phyloP scores from a whole-genome alignment of 2,329 filamentous ascomycete species.

The Fusarium sp. region DNA sequence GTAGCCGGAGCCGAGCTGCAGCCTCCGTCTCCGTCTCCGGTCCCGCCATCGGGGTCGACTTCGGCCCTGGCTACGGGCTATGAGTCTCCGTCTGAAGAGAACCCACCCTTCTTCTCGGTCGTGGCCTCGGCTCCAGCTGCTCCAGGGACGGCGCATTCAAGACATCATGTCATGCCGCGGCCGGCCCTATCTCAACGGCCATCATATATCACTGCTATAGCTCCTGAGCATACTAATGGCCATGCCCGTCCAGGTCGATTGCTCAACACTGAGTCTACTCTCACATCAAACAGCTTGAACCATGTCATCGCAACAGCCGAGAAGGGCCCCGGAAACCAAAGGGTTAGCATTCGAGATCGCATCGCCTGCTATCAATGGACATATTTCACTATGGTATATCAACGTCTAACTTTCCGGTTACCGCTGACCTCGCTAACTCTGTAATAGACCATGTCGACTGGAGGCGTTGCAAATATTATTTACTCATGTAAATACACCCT shows the following conservation, averaged over 20 bases:
- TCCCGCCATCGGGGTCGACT: neutral
- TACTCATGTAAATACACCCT: constrained; percentile 45
- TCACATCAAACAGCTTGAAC: constrained; percentile 43
- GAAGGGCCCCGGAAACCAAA: constrained; percentile 38
- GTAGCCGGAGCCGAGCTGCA: constrained; percentile 34
- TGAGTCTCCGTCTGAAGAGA: constrained; percentile 52
- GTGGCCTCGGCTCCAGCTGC: constrained; percentile 13
- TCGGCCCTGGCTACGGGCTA: constrained; percentile 42
- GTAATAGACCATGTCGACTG: constrained; percentile 58
- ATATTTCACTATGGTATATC: constrained; percentile 71
- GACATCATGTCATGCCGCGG: constrained; percentile 1
- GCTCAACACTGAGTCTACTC: constrained; percentile 21
- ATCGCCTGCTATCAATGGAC: constrained; percentile 73
- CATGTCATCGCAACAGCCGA: constrained; percentile 48
- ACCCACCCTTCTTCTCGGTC: constrained; percentile 43
- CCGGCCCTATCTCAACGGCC: constrained; percentile 30
- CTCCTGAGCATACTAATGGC: neutral
- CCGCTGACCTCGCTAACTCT: neutral
- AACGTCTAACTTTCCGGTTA: neutral
- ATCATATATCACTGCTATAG: constrained; percentile 27
- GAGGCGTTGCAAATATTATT: constrained; percentile 65
- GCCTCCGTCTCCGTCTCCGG: constrained; percentile 10
- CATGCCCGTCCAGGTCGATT: constrained; percentile 9
- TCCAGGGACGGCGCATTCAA: neutral
- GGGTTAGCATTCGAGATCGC: constrained; percentile 59